phyloP scores from a whole-genome alignment of 129 eudicot species.

The Artemisia annua region DNA sequence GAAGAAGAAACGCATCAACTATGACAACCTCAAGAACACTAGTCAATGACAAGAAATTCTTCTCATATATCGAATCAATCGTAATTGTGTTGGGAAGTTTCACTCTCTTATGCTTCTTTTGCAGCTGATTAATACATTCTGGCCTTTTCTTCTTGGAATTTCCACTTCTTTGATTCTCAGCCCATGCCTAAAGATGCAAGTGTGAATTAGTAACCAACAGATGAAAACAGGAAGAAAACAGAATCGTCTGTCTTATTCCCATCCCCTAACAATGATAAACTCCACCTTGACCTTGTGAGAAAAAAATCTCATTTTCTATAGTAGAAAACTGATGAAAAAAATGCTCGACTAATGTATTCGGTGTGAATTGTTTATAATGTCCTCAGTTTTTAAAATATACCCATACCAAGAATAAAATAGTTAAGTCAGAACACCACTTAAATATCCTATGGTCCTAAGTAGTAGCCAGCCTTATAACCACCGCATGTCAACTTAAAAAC shows the following conservation, averaged over 20 bases:
- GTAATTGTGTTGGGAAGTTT: constrained; percentile 77
- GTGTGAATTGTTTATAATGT: too few relatives aligned
- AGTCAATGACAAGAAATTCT: constrained; percentile 72
- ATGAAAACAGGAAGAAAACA: constrained; percentile 9
- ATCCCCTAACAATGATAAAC: constrained; percentile 13
- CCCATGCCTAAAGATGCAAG: constrained; percentile 65
- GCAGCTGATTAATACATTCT: constrained; percentile 60
- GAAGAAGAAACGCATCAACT: constrained; percentile 68
- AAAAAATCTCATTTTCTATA: not conserved
- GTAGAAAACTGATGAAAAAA: not conserved
- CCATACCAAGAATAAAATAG: too few relatives aligned
- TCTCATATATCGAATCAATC: constrained; percentile 78
- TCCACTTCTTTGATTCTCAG: constrained; percentile 65
- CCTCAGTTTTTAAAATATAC: too few relatives aligned
- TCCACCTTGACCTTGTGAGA: constrained; percentile 17
- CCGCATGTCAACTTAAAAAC: too few relatives aligned
- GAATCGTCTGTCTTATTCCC: constrained; percentile 3
- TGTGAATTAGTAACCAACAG: not conserved
- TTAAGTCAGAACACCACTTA: too few relatives aligned
- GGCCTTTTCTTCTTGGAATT: constrained; percentile 71
- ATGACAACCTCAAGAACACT: constrained; percentile 86
- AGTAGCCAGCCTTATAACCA: too few relatives aligned
- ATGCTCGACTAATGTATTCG: too few relatives aligned
- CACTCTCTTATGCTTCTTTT: constrained; percentile 68
- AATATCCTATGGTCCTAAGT: too few relatives aligned